Conservation (phyloP, 805 yeast genomes). For the Cyberlindnera maritima region DNA sequence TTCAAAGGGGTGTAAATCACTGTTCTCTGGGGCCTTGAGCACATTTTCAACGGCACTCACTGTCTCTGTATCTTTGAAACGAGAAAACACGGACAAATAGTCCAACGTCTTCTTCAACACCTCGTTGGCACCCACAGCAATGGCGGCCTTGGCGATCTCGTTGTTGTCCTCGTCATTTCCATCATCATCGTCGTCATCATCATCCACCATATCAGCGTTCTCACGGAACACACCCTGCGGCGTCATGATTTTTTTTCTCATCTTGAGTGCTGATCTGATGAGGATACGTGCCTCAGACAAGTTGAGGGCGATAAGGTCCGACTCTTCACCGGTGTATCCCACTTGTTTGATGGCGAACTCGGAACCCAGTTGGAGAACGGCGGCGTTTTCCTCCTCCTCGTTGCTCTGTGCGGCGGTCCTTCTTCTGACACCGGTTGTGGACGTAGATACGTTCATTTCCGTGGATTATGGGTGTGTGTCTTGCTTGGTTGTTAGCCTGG, state of each 20-base stretch:
- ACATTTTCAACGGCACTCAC: conserved; percentile 91
- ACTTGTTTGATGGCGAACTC: conserved; percentile 83
- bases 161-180: conserved; percentile 32
- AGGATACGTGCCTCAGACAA: conserved; percentile 86
- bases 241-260: conserved; percentile 57
- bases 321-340: conserved; percentile 75
- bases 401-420: conserved; percentile 57
- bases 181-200: conserved; percentile 30
- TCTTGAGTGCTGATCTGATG: conserved; percentile 85
- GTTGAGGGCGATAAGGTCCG: conserved; percentile 79
- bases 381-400: conserved; percentile 91
- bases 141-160: conserved; percentile 39
- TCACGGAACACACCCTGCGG: conserved; percentile 35
- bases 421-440: conserved; percentile 82
- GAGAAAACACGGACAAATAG: conserved; percentile 77
- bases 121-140: conserved; percentile 77
- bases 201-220: conserved; percentile 21
- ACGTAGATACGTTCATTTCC: conserved; percentile 81
- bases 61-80: conserved; percentile 90
- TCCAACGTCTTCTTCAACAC: conserved; percentile 90
- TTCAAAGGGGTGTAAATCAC: conserved; percentile 90
- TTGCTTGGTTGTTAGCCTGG: background rate
- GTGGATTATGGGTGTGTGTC: background rate
- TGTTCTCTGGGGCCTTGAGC: conserved; percentile 68
- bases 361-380: conserved; percentile 83